Conservation (phyloP, 768 basidiomycete genomes). For the Auricularia sp. region DNA sequence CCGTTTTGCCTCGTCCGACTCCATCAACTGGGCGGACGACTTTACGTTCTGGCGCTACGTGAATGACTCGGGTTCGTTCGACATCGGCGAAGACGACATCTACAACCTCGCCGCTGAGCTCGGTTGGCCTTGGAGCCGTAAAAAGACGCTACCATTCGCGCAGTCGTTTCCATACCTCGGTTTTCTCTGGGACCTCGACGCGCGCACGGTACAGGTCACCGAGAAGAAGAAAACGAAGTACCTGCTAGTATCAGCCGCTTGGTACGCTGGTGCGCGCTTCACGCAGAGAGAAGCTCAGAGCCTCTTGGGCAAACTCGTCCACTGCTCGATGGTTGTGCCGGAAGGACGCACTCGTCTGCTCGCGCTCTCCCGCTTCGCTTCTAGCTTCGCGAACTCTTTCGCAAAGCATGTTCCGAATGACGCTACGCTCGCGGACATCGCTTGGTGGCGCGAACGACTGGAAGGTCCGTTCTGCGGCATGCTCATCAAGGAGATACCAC, state of each 20-base stretch:
- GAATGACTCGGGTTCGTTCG: neutral
- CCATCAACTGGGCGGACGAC: constrained; percentile 31
- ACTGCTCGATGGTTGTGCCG: constrained; percentile 19
- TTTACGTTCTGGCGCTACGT: constrained; percentile 18
- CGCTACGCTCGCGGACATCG: constrained; percentile 18
- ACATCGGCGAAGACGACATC: neutral
- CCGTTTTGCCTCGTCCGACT: constrained; percentile 6
- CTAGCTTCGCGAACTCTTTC: constrained; percentile 3
- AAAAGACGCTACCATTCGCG: constrained; percentile 21
- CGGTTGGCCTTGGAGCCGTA: constrained; percentile 27
- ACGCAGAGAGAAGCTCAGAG: constrained; percentile 16
- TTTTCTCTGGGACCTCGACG: constrained; percentile 25
- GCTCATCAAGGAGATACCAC: constrained; percentile 2
- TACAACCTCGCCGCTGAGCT: constrained; percentile 10
- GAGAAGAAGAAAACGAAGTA: constrained; percentile 22
- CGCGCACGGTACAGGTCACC: constrained; percentile 22
- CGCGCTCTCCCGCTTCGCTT: neutral
- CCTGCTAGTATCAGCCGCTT: constrained; percentile 14
- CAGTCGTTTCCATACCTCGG: constrained; percentile 26
- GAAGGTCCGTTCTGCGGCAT: neutral
- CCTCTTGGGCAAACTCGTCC: constrained; percentile 24
- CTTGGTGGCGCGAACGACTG: constrained; percentile 23
- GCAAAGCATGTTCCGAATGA: constrained; percentile 9
- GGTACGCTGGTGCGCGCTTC: constrained; percentile 4
- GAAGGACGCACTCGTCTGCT: constrained; percentile 8